Evolutionary conservation across 2,329 filamentous ascomycete genomes (phyloP), one percentile per base, ranked within the genome.

Genomic region (Apiospora hydei): DNA sequence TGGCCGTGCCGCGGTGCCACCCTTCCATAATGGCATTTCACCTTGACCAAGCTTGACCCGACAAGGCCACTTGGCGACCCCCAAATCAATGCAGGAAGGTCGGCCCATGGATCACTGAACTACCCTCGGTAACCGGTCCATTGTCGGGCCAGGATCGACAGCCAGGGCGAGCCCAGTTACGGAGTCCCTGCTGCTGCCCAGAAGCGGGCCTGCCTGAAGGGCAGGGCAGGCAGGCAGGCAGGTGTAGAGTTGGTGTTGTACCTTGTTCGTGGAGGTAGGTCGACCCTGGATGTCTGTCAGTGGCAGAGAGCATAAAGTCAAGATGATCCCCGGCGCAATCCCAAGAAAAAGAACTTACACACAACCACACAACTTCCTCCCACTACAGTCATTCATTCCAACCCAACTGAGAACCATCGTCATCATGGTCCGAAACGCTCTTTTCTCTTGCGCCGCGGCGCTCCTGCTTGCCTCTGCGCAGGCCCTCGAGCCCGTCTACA

Each of bases 401-500:
- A 5, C 24, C 3, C 51, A 41, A 41, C 38, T 11, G 38, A 47
- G 46, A 18, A 38, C 3, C 3, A 1, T 13, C 14, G 18, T 2
- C 67, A 68, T 26, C 30, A 68, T 68, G 67, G 43, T 68, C 24
- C 67, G 44, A 49, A 49, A 18, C 67, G 21, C 43, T 21, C 16
- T 68, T 24, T 24, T 68, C 43, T 46, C 4, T 44, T 16, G 43
- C 43, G 67, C 67, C 24, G 67, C 67, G 1, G 67, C 67, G 67
- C 24, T 68, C 3, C 24, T 68, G 24, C 46, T 68, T 4, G 43
- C 66, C 66, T 68, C 67, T 26, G 26, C 67, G 18, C 43, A 49
- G 67, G 67, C 67, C 4, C 67, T 68, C 26, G 43, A 68, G 44
- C 38, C 67, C 24, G 67, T 68, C 8, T 34, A 43, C 67, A 49